These are phyloP conservation scores for Erythrobasidium yunnanense DNA, from an alignment of 768 basidiomycete genomes.

Conservation along the genomic window DNA sequence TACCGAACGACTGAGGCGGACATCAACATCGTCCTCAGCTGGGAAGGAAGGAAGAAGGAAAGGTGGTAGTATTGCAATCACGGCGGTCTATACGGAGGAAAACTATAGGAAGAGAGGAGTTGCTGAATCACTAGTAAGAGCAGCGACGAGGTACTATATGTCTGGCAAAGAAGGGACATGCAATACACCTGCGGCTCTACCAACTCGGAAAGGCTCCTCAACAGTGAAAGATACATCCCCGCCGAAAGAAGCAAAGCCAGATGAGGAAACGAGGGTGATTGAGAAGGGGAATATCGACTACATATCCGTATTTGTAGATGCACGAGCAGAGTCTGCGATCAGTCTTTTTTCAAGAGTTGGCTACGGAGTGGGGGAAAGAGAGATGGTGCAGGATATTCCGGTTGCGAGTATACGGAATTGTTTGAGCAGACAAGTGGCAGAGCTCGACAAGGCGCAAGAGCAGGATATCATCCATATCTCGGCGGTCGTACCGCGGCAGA, in stretches of 20 bases:
- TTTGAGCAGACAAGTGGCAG: background rate
- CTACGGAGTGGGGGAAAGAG: conserved; percentile 8
- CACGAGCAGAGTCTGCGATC: background rate
- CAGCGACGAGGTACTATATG: conserved; percentile 17
- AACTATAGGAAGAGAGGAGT: conserved; percentile 8
- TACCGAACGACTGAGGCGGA: background rate
- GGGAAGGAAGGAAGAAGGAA: background rate
- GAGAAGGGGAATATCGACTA: conserved; percentile 3
- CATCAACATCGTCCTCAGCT: too few relatives aligned
- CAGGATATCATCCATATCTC: background rate
- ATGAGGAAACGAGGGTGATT: too few relatives aligned
- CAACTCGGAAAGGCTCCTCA: too few relatives aligned
- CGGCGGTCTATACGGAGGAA: conserved; percentile 22
- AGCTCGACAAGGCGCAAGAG: too few relatives aligned
- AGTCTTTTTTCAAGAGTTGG: conserved; percentile 18
- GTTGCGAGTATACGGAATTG: background rate
- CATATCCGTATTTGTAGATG: conserved; percentile 18
- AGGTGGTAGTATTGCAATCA: conserved; percentile 4
- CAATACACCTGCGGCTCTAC: too few relatives aligned
- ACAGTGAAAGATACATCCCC: too few relatives aligned
- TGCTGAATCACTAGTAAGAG: conserved; percentile 17
- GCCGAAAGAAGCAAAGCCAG: too few relatives aligned
- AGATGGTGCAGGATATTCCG: conserved; percentile 13
- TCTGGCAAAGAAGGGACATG: too few relatives aligned
- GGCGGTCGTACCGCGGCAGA: background rate